A percentile compares a stretch with the other conserved stretches of the same genome.
Conservation (phyloP, 495 filamentous ascomycete genomes). For the Daldinia vernicosa region DNA sequence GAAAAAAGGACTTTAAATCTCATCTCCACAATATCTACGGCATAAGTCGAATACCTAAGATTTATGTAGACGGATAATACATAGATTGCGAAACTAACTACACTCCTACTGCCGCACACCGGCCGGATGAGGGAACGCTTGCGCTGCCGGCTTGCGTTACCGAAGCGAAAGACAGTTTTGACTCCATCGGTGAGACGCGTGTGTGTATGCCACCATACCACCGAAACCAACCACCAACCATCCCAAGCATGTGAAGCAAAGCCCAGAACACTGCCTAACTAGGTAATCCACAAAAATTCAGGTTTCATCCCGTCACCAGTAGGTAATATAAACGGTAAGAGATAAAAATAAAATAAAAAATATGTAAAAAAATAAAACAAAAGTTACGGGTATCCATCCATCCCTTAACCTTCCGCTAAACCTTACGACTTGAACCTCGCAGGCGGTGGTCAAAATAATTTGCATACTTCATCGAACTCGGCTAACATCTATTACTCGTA, state of each 20-base stretch:
- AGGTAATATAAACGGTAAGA: not conserved
- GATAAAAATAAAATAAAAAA: not conserved
- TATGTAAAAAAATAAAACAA: not conserved
- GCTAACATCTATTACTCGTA: no score
- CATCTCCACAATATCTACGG: not conserved
- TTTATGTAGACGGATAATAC: not conserved
- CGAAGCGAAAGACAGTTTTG: not conserved
- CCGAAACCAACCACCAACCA: not conserved
- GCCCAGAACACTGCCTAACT: not conserved
- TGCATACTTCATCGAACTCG: no score
- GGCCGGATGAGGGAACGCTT: conserved; percentile 1
- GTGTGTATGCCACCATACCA: conserved; percentile 7
- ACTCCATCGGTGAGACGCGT: conserved; percentile 12
- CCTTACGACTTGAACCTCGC: not conserved
- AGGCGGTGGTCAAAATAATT: no score
- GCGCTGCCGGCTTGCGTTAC: conserved; percentile 1
- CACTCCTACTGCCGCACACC: not conserved
- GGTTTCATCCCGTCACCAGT: not conserved
- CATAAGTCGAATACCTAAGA: not conserved
- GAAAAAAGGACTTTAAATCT: not conserved
- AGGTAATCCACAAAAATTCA: not conserved
- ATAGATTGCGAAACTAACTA: conserved; percentile 1
- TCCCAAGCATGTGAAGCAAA: conserved; percentile 3
- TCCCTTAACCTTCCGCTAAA: not conserved
- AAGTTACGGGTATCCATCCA: not conserved